Evolutionary conservation across 768 basidiomycete genomes (phyloP), one percentile per base, ranked within the genome.

Genomic region (Cystobasidiopsis lactophilus): DNA sequence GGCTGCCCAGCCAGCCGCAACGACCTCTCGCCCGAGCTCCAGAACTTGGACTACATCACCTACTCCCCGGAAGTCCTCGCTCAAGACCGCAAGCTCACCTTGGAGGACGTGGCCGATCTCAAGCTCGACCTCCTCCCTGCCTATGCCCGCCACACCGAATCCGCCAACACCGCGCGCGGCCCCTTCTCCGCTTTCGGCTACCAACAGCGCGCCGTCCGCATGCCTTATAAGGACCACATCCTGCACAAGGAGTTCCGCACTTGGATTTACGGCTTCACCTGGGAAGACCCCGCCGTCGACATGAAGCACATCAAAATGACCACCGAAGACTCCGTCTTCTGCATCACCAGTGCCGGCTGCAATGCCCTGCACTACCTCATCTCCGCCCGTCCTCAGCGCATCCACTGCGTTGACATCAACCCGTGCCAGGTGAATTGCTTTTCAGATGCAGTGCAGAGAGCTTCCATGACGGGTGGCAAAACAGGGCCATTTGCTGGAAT

Each of bases 331-430:
- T 72, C 75, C 1, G 72, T 83, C 62, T 70, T 83, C 13, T 75
- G 77, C 18, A 82, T 84, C 59, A 82, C 80, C 1, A 77, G 75
- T 48, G 82, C 79, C 2, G 81, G 81, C 0, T 81, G 82, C 65
- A 84, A 84, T 63, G 78, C 79, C 2, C 68, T 84, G 33, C 80
- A 82, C 62, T 84, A 84, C 57, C 80, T 79, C 7, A 76, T 79
- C 52, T 72, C 71, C n/a, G 76, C 75, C 2, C 64, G 70, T 29
- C 78, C 78, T 2, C 69, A 74, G 52, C 68, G 73, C 5, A 57
- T 56, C 10, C 29, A 51, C 46, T 53, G 23, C 21, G 55, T 56
- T 3, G 55, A 56, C 43, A 56, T 27, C 27, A 39, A 51, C 47
- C 5, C 26, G 5, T 40, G 23, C 35, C 27, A 43, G 35, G 18